phyloP scores from a whole-genome alignment of 2,329 filamentous ascomycete genomes.

The Monilinia fructicola region DNA sequence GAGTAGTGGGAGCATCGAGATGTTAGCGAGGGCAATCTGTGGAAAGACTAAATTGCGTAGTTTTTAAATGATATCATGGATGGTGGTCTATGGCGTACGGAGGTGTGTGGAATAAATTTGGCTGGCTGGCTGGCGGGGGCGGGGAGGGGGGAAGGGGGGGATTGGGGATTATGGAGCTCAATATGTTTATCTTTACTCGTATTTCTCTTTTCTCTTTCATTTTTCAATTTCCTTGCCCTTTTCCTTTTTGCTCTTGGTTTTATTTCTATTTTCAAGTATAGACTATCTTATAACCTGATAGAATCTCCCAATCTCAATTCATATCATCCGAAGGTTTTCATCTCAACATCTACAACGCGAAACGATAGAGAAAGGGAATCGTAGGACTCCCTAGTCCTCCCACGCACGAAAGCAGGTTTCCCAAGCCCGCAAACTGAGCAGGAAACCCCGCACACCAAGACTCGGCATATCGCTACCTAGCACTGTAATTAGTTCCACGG shows the following conservation, averaged over 20 bases:
- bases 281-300: background rate
- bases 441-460: too few relatives aligned
- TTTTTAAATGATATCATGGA: slow-evolving; percentile 26
- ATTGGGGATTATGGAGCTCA: background rate
- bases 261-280: background rate
- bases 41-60: slow-evolving; percentile 43
- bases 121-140: too few relatives aligned
- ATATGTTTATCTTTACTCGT: background rate
- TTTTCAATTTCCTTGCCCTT: too few relatives aligned
- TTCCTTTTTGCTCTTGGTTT: background rate
- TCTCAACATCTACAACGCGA: background rate
- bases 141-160: too few relatives aligned
- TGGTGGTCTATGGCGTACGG: background rate
- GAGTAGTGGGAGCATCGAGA: slow-evolving; percentile 52
- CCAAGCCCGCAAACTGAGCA: too few relatives aligned
- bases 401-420: too few relatives aligned
- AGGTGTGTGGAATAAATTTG: background rate
- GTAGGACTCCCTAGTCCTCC: too few relatives aligned
- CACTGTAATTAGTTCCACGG: too few relatives aligned
- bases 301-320: background rate
- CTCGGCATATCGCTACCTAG: too few relatives aligned
- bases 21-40: slow-evolving; percentile 49
- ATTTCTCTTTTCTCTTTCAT: too few relatives aligned
- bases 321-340: background rate
- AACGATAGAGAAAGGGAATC: too few relatives aligned